Percentiles rank a stretch among this genome's conserved stretches.
Conservation (phyloP, 306 rosid genomes). For the Trifolium fragiferum region DNA sequence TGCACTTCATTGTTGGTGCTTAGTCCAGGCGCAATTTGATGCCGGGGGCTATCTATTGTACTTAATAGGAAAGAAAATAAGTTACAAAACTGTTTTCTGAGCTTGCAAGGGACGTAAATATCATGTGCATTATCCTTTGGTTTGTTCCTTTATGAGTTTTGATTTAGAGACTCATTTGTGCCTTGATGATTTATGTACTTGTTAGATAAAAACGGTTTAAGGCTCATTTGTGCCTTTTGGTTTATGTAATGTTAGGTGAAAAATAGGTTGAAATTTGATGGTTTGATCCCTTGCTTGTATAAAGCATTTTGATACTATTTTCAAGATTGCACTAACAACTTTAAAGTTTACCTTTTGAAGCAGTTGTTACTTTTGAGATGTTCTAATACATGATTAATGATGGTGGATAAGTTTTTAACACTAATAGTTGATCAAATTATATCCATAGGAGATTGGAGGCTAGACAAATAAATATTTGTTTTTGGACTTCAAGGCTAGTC, state of each 20-base stretch:
- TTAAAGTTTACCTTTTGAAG: slow-evolving; percentile 17
- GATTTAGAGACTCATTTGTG: slow-evolving; percentile 28
- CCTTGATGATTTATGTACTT: slow-evolving; percentile 12
- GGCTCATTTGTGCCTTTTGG: slow-evolving; percentile 31
- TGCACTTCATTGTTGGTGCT: slow-evolving; percentile 47
- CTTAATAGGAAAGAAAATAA: slow-evolving; percentile 21
- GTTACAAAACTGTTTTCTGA: slow-evolving; percentile 31
- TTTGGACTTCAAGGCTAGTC: not conserved
- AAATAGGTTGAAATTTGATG: not conserved
- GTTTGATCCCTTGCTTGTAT: not conserved
- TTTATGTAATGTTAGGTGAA: slow-evolving; percentile 7
- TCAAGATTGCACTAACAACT: not conserved
- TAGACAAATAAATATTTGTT: not conserved
- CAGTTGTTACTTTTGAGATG: not conserved
- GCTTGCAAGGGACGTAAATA: slow-evolving; percentile 40
- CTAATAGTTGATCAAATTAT: not conserved
- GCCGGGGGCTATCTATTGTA: slow-evolving; percentile 50
- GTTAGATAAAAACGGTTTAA: not conserved
- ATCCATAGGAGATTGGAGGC: not conserved
- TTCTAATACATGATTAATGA: not conserved
- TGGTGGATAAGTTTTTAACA: not conserved
- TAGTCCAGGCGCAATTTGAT: slow-evolving; percentile 48
- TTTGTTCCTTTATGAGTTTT: slow-evolving; percentile 25
- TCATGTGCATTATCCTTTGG: slow-evolving; percentile 18
- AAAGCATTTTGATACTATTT: not conserved